phyloP scores from a whole-genome alignment of 2,329 filamentous ascomycete species.

The Fusarium phyllophilum region DNA sequence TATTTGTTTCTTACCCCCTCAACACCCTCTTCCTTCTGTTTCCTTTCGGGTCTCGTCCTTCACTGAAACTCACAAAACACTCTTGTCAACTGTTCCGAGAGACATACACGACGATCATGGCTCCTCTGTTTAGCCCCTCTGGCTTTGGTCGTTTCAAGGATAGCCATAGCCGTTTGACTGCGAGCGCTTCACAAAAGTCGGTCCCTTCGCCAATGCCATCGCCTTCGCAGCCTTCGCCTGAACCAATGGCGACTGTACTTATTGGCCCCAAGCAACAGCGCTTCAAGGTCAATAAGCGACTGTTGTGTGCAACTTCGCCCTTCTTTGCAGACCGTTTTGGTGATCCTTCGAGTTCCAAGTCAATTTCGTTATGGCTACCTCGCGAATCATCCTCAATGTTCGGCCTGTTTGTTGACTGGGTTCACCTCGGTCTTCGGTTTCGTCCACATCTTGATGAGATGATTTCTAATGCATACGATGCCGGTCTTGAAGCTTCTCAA shows the following conservation, averaged over 20 bases:
- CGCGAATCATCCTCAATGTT: conserved; percentile 63
- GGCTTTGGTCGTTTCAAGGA: conserved; percentile 39
- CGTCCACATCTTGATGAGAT: conserved; percentile 56
- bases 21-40: conserved; percentile 27
- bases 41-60: conserved; percentile 31
- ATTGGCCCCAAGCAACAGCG: conserved; percentile 55
- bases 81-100: conserved; percentile 14
- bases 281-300: conserved; percentile 56
- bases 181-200: conserved; percentile 36
- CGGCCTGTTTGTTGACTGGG: conserved; percentile 63
- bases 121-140: conserved; percentile 39
- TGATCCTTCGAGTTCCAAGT: conserved; percentile 43
- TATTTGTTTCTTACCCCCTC: conserved; percentile 29
- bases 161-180: conserved; percentile 16
- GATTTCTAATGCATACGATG: conserved; percentile 46
- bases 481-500: conserved; percentile 46
- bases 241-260: conserved; percentile 50
- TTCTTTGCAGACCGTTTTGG: conserved; percentile 62
- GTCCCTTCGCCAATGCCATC: conserved; percentile 33
- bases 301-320: conserved; percentile 58
- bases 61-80: conserved; percentile 15
- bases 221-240: conserved; percentile 36
- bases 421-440: conserved; percentile 58
- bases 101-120: conserved; percentile 29
- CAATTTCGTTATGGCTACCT: conserved; percentile 54